phyloP scores from a whole-genome alignment of 805 yeast genomes.

The Pichia nanzhaoensis region DNA sequence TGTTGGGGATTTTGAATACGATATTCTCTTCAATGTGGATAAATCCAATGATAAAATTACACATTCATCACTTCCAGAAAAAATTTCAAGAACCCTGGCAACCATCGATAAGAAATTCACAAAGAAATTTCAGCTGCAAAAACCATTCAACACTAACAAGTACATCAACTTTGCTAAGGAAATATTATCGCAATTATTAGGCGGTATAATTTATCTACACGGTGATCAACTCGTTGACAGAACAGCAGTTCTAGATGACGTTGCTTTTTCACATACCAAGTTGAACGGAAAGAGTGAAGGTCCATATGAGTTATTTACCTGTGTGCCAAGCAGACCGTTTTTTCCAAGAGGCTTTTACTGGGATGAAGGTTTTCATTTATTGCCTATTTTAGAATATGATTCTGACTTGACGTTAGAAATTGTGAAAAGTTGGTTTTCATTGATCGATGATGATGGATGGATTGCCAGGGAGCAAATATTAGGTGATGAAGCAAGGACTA shows the following conservation, averaged over 20 bases:
- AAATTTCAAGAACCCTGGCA: slow-evolving; percentile 29
- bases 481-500: slow-evolving; percentile 83
- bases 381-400: slow-evolving; percentile 78
- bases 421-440: slow-evolving; percentile 76
- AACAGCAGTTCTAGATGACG: slow-evolving; percentile 58
- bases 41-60: slow-evolving; percentile 35
- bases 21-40: slow-evolving; percentile 51
- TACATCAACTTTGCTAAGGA: slow-evolving; percentile 64
- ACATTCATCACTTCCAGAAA: slow-evolving; percentile 31
- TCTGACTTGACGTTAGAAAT: slow-evolving; percentile 75
- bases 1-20: slow-evolving; percentile 70
- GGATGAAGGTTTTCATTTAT: slow-evolving; percentile 96
- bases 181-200: slow-evolving; percentile 72
- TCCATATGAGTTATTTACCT: slow-evolving; percentile 68
- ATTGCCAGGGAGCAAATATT: slow-evolving; percentile 92
- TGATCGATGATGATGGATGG: slow-evolving; percentile 92
- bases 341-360: slow-evolving; percentile 97
- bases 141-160: slow-evolving; percentile 44
- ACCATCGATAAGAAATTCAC: slow-evolving; percentile 49
- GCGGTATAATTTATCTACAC: slow-evolving; percentile 83
- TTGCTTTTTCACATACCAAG: slow-evolving; percentile 49
- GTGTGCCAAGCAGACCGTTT: slow-evolving; percentile 88
- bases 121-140: slow-evolving; percentile 40
- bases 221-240: slow-evolving; percentile 83
- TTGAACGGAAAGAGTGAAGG: slow-evolving; percentile 58